Conservation (phyloP, 2,329 filamentous ascomycete genomes). For the Talaromyces islandicus region DNA sequence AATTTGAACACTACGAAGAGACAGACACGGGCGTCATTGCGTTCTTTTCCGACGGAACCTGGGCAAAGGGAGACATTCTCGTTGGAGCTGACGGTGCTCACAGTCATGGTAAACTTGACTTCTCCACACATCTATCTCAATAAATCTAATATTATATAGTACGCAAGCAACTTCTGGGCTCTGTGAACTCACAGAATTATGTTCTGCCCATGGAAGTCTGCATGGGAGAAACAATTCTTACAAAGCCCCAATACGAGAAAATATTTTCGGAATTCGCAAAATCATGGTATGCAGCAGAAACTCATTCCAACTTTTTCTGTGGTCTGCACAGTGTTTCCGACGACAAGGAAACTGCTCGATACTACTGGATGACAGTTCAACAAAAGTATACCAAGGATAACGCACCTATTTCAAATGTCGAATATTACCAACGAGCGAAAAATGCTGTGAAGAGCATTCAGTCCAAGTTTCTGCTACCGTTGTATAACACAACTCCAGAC, state of each 20-base stretch:
- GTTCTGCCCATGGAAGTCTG: conserved; percentile 1
- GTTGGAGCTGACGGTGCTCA: conserved; percentile 3
- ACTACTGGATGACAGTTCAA: conserved; percentile 3
- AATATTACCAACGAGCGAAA: conserved; percentile 1
- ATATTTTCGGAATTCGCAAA: not conserved
- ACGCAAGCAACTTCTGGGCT: not conserved
- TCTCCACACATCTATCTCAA: no score
- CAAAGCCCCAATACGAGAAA: conserved; percentile 1
- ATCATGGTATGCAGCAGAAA: not conserved
- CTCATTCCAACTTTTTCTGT: not conserved
- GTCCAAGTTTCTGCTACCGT: not conserved
- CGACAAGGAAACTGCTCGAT: conserved; percentile 1
- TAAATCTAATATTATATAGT: not conserved
- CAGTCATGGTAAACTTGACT: not conserved
- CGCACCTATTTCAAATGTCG: not conserved
- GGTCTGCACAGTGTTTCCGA: not conserved
- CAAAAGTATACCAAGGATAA: not conserved
- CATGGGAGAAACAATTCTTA: conserved; percentile 4
- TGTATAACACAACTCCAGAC: not conserved
- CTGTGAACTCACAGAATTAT: not conserved
- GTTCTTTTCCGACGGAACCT: not conserved
- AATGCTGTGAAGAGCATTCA: not conserved
- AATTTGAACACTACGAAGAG: conserved; percentile 2
- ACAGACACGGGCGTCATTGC: not conserved
- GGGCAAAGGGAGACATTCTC: not conserved